Percentiles rank a stretch among this genome's conserved stretches.
phyloP scores from a whole-genome alignment of 495 filamentous ascomycete species.

The Podospora didyma region DNA sequence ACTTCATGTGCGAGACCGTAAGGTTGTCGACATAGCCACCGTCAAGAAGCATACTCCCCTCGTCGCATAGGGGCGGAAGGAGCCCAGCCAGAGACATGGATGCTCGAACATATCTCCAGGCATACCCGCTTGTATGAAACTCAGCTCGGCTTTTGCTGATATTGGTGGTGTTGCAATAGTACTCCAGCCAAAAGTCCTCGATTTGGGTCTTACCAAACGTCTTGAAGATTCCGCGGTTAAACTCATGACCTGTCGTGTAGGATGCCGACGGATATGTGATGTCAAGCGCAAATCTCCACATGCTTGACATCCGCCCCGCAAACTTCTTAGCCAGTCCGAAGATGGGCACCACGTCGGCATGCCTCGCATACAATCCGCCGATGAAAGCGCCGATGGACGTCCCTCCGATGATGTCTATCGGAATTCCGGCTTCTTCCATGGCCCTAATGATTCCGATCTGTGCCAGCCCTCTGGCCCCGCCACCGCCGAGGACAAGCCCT shows the following conservation, averaged over 20 bases:
- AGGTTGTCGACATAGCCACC: constrained; percentile 97
- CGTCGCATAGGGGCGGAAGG: constrained; percentile 90
- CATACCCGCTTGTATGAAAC: constrained; percentile 91
- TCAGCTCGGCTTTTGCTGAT: constrained; percentile 86
- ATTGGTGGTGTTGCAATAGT: constrained; percentile 98
- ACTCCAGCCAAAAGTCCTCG: constrained; percentile 98
- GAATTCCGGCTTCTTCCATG: constrained; percentile 92
- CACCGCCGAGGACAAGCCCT: constrained; percentile 88
- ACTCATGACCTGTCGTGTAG: constrained; percentile 97
- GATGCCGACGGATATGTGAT: constrained; percentile 91
- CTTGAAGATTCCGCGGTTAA: constrained; percentile 99
- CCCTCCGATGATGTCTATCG: constrained; percentile 92
- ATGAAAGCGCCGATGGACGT: constrained; percentile 99
- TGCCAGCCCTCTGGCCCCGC: constrained; percentile 84
- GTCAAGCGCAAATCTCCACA: constrained; percentile 96
- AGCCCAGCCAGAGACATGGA: constrained; percentile 95
- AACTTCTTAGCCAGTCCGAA: constrained; percentile 97
- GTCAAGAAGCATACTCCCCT: constrained; percentile 92
- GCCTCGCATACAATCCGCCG: constrained; percentile 89
- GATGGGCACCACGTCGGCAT: constrained; percentile 95
- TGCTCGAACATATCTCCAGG: constrained; percentile 92
- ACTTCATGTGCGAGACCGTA: constrained; percentile 95
- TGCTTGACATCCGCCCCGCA: constrained; percentile 90
- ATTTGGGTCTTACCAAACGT: constrained; percentile 95
- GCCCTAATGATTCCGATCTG: constrained; percentile 93